A percentile compares a stretch with the other conserved stretches of the same genome.
These are phyloP conservation scores for Fusarium graminum DNA, from an alignment of 2,329 filamentous ascomycete species.

Conservation along the genomic window DNA sequence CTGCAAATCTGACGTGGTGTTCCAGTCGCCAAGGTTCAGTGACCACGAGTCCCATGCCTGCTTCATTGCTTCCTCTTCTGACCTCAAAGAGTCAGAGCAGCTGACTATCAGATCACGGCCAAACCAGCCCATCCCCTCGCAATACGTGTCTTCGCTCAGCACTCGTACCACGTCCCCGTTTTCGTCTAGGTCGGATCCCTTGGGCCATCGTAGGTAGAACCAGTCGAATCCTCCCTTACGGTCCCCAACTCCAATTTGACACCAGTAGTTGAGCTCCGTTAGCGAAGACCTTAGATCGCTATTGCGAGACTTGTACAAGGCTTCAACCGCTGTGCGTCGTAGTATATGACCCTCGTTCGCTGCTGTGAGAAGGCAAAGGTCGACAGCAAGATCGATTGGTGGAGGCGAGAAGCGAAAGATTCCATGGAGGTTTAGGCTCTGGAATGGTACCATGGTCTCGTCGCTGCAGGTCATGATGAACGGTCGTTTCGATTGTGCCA, in stretches of 20 bases:
- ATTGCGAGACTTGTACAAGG: slow-evolving; percentile 77
- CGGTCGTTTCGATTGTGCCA: slow-evolving; percentile 87
- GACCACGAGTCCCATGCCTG: slow-evolving; percentile 78
- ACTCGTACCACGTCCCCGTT: slow-evolving; percentile 79
- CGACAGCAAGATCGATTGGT: slow-evolving; percentile 75
- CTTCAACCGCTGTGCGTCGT: slow-evolving; percentile 72
- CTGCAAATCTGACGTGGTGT: slow-evolving; percentile 56
- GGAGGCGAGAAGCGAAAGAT: slow-evolving; percentile 82
- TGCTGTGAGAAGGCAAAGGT: slow-evolving; percentile 85
- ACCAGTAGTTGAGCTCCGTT: slow-evolving; percentile 93
- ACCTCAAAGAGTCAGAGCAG: slow-evolving; percentile 54
- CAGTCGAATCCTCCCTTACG: slow-evolving; percentile 89
- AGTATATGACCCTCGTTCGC: slow-evolving; percentile 91
- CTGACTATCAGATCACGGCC: slow-evolving; percentile 69
- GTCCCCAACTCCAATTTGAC: slow-evolving; percentile 94
- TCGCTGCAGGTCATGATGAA: slow-evolving; percentile 97
- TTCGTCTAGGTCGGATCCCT: slow-evolving; percentile 75
- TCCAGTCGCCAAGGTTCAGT: slow-evolving; percentile 72
- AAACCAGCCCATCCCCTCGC: slow-evolving; percentile 81
- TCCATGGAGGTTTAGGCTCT: slow-evolving; percentile 82
- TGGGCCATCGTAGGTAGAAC: slow-evolving; percentile 84
- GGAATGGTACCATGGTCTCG: slow-evolving; percentile 82
- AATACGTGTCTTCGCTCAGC: slow-evolving; percentile 84
- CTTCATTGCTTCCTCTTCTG: slow-evolving; percentile 72
- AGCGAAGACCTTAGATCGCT: slow-evolving; percentile 85